Evolutionary conservation across 73 alveolate species (phyloP), one percentile per base, ranked within the genome.

Genomic region (Paraurostyla sp.): DNA sequence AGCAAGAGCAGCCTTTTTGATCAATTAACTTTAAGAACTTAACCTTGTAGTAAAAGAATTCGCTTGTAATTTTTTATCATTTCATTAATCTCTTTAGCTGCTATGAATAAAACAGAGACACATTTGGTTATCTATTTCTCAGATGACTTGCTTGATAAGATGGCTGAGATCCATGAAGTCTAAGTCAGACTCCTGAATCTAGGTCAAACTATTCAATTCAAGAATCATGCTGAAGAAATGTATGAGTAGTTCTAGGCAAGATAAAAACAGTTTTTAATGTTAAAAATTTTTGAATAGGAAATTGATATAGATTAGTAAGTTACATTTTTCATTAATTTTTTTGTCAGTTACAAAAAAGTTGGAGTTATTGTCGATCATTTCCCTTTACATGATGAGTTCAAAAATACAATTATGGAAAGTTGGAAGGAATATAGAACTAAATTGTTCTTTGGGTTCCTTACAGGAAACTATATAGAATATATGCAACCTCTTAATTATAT

Each of bases 301-400:
- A 73, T 73, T 42, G 87, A 73, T 73, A 45, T 73, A 32, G 73
- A 73, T 6, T 73, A 73, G 87, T 73, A 73, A 73, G 87, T 45
- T 30, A 27, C 6, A 45, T 50, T 46, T n/a, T n/a, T n/a, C n/a
- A 40, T 65, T 15, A 6, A 38, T 65, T 65, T 18, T 38, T 35
- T 15, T 65, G 35, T 22, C 58, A 65, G 82, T 22, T 65, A 65
- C 38, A 38, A 15, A 6, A 83, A 63, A 42, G 65, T 4, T 16
- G 92, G 92, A 0, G 83, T 83, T 13, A 83, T 83, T 42, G 41
- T 27, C 20, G 76, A 40, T 20, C 92, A 83, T 60, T 83, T 83
- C 85, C 92, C 92, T 29, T 59, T 83, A 22, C 92, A 83, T 63
- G 73, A 49, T n/a, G 51, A 59, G 13, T 83, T 40, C 30, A 35